Base-by-base conservation (phyloP, 169 alveolate species). In the Toxoplasma gondii region DNA sequence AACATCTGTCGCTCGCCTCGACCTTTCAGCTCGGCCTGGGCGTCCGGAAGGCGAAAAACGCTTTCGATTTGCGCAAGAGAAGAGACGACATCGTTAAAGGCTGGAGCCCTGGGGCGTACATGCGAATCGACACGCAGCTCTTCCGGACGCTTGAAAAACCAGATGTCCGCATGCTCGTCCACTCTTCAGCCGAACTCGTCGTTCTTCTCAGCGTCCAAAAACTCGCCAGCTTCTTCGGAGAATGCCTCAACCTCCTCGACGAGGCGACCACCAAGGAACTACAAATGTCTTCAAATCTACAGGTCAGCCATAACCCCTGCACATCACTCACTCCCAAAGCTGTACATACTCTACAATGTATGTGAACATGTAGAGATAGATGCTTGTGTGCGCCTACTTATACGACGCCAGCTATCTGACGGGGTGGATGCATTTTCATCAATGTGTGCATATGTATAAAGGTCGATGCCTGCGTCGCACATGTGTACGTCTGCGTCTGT, bases 211-310 rank as follows among this genome's bases (percentile, higher is more conserved):
- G 94, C 41, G 91, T 86, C 44, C 92, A 92, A 39, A 38, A 69
- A 38, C 83, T 88, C 70, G 70, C 58, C 43, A 64, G 80, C 49
- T 88, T 64, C 69, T 39, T 92, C 54, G 95, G 92, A 29, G 92
- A 83, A 29, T 81, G 95, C 64, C 70, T 81, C 43, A 74, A 69
- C 80, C 88, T 69, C 43, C 41, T 92, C 38, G 86, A 84, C 78
- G 92, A 74, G 16, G 95, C 95, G 7, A 29, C 82, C 34, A 74
- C 92, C 53, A 91, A 91, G 91, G 91, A 80, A 22, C 94, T 80
- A 38, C 91, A 64, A 1, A 1, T 74, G 81, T 91, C 94, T 5
- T 53, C 84, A 1, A 91, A 45, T 70, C 44, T 90, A 10, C 93
- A 90, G 88, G 93, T 90, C 67, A 9, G 67, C 67, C 27, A 53